A percentile compares a stretch with the other conserved stretches of the same genome.
Evolutionary conservation across 495 filamentous ascomycete genomes (phyloP).

Genomic region (Cairneyella variabilis): DNA sequence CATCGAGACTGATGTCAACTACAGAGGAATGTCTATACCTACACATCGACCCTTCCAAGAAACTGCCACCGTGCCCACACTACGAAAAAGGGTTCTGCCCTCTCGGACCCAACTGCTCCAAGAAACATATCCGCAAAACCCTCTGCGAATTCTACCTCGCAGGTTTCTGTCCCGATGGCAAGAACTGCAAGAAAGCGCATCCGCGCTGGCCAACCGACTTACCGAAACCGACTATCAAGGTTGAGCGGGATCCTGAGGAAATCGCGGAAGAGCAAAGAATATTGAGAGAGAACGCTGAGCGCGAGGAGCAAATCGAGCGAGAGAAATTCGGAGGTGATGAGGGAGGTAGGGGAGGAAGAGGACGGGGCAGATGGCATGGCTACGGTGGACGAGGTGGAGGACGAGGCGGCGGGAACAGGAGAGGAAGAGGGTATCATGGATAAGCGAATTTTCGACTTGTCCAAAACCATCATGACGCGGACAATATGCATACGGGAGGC

Average conservation of each 20-base stretch:
- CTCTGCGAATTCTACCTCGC: constrained; percentile 85
- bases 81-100: constrained; percentile 96
- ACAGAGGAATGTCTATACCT: constrained; percentile 90
- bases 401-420: constrained; percentile 12
- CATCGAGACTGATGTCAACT: not conserved
- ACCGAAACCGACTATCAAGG: constrained; percentile 50
- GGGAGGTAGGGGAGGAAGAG: constrained; percentile 24
- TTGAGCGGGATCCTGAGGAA: constrained; percentile 25
- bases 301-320: constrained; percentile 31
- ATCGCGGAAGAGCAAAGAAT: constrained; percentile 26
- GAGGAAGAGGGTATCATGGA: constrained; percentile 22
- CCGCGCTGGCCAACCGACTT: constrained; percentile 73
- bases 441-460: not conserved
- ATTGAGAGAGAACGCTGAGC: constrained; percentile 32
- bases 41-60: constrained; percentile 79
- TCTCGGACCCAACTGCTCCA: constrained; percentile 77
- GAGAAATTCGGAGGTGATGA: constrained; percentile 30
- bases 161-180: constrained; percentile 91
- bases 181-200: constrained; percentile 72
- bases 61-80: constrained; percentile 83
- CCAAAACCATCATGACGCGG: not conserved
- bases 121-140: constrained; percentile 75
- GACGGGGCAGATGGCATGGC: constrained; percentile 22
- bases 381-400: constrained; percentile 16
- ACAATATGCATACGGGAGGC: no score